Base-by-base conservation (phyloP, 108 stramenopile species). In the Chaetoceros tenuissimus region DNA sequence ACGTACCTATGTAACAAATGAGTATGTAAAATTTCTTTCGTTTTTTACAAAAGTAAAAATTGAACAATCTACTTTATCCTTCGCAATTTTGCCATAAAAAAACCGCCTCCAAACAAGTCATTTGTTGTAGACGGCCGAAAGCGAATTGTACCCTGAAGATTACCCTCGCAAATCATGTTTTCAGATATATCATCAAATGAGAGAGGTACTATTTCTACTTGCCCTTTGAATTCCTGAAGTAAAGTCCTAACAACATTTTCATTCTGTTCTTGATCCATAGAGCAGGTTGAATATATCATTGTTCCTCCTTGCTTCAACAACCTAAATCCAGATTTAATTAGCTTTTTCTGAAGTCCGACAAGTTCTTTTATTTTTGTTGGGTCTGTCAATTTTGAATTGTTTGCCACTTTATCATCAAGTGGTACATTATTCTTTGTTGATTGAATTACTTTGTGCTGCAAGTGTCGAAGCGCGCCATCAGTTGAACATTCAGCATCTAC, bases 401-500 rank as follows among this genome's bases (percentile, higher is more conserved):
- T 28, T 59, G 49, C 62, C 20, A 40, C 31, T 31, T 68, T 22
- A 16, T 48, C 5, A 3, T 19, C 34, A 13, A 24, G 29, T 3
- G 51, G 28, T 18, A 7, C 25, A n/a, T 29, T 24, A 21, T 40
- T 28, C 20, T 17, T 31, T 53, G 44, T 26, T 64, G 50, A 45
- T 59, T 70, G 17, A 66, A 20, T 23, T 7, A 30, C n/a, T 43
- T 29, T 45, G 19, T 84, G 74, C 55, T 68, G 52, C 21, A 88
- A 48, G 55, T 89, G 92, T 26, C 74, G 71, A 18, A 92, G 45
- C 0, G 92, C 88, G n/a, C 93, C 94, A 71, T 97, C 94, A 13
- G 93, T 91, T 34, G 84, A 87, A 67, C 96, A 97, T 71, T 97
- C 94, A 8, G 92, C 96, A 75, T 97, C 96, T 7, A 97, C 94